phyloP scores from a whole-genome alignment of 805 yeast genomes.

The Candida multigemmis region DNA sequence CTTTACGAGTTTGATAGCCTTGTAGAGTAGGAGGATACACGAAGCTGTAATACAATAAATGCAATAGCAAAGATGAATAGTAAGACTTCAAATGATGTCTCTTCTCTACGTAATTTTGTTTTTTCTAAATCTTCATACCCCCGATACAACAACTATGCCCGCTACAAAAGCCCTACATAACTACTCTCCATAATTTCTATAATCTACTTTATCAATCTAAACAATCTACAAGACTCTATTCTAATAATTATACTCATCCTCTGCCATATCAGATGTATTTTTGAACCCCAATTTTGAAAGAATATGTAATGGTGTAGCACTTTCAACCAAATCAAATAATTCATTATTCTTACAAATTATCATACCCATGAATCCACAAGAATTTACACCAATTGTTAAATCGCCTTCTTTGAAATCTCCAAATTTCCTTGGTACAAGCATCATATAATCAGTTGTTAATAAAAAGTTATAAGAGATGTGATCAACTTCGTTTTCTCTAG shows the following conservation, averaged over 20 bases:
- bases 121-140: no score
- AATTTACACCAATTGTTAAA: constrained; percentile 60
- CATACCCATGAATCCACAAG: constrained; percentile 76
- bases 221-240: no score
- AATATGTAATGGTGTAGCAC: constrained; percentile 42
- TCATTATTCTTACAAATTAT: constrained; percentile 65
- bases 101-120: no score
- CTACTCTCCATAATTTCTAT: no score
- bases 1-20: no score
- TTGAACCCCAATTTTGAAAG: constrained; percentile 62
- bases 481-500: constrained; percentile 40
- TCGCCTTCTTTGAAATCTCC: constrained; percentile 43
- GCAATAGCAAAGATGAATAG: no score
- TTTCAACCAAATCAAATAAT: constrained; percentile 35
- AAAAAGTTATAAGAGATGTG: constrained; percentile 69
- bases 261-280: constrained; percentile 43
- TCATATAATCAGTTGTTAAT: constrained; percentile 75
- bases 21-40: no score
- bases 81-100: no score
- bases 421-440: constrained; percentile 72
- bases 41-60: no score
- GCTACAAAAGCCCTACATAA: no score
- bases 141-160: no score
- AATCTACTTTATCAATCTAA: no score
- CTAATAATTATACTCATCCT: constrained; percentile 59